phyloP scores from a whole-genome alignment of 2,329 filamentous ascomycete species.

The Sporothrix dimorphospora region DNA sequence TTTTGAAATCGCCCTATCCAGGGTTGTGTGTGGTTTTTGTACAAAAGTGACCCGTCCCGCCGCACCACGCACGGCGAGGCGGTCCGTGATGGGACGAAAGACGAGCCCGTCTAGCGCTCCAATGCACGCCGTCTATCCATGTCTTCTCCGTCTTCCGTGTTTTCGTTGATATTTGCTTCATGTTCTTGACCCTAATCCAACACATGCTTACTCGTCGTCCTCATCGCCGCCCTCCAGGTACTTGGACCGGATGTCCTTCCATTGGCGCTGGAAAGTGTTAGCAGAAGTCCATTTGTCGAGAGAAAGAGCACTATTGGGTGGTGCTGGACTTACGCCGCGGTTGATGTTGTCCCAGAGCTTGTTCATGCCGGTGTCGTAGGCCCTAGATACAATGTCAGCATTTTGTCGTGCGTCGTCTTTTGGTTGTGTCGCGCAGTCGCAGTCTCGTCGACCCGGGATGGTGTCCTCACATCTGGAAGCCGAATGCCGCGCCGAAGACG shows the following conservation, averaged over 20 bases:
- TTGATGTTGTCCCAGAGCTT: conserved; percentile 90
- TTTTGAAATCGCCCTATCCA: conserved; percentile 10
- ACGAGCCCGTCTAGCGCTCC: neutral
- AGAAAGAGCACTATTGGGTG: neutral
- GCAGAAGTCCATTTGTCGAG: neutral
- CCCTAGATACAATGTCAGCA: conserved; percentile 54
- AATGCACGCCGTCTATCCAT: neutral
- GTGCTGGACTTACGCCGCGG: conserved; percentile 70
- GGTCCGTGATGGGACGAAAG: neutral
- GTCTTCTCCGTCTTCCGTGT: neutral
- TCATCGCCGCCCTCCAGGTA: conserved; percentile 76
- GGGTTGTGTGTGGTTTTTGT: conserved; percentile 17
- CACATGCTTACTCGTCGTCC: conserved; percentile 58
- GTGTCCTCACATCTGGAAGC: conserved; percentile 83
- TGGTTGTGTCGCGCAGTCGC: neutral
- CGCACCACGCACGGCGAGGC: conserved; percentile 11
- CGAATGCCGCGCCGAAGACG: conserved; percentile 87
- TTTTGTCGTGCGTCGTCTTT: neutral
- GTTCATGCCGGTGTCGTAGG: conserved; percentile 81
- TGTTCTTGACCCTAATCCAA: neutral
- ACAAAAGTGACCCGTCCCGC: conserved; percentile 10
- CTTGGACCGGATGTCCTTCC: conserved; percentile 96
- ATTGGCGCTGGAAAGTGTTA: conserved; percentile 77
- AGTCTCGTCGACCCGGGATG: neutral
- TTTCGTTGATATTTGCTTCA: neutral